Conservation (phyloP, 148 eudicot species). For the Camellia granthamiana region DNA sequence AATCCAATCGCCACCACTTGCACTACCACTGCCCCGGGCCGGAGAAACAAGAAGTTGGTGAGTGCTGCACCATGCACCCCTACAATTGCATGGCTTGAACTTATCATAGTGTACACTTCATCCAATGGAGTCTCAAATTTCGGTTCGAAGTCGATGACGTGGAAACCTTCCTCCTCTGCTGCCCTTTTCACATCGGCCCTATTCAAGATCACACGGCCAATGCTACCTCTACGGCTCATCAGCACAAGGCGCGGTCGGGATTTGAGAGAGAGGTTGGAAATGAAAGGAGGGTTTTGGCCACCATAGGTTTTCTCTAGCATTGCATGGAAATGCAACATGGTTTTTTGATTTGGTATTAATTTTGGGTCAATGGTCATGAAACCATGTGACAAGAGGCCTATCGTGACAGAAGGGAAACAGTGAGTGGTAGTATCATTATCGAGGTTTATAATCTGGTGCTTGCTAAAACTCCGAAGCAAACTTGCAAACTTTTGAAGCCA, state of each 20-base stretch:
- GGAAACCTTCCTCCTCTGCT: slow-evolving; percentile 41
- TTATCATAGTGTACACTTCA: slow-evolving; percentile 36
- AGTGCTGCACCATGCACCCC: slow-evolving; percentile 69
- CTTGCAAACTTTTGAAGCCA: slow-evolving; percentile 50
- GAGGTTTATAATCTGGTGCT: slow-evolving; percentile 33
- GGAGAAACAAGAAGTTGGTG: slow-evolving; percentile 49
- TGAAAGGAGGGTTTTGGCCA: slow-evolving; percentile 12
- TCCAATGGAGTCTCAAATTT: slow-evolving; percentile 30
- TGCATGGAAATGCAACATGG: slow-evolving; percentile 34
- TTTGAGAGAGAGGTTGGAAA: neutral
- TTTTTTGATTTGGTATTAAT: slow-evolving; percentile 17
- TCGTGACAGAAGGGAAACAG: slow-evolving; percentile 47
- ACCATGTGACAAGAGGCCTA: slow-evolving; percentile 60
- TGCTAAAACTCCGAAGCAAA: slow-evolving; percentile 33
- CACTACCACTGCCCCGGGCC: slow-evolving; percentile 40
- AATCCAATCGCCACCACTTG: slow-evolving; percentile 54
- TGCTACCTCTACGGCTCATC: slow-evolving; percentile 28
- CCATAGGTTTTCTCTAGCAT: slow-evolving; percentile 34
- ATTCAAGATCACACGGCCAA: slow-evolving; percentile 44
- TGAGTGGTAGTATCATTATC: slow-evolving; percentile 43
- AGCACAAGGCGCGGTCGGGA: slow-evolving; percentile 42
- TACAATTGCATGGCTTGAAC: slow-evolving; percentile 46
- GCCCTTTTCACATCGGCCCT: slow-evolving; percentile 25
- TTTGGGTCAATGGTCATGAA: slow-evolving; percentile 46
- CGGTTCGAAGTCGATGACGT: slow-evolving; percentile 44